Conservation (phyloP, 129 eudicot genomes). For the Glebionis coronaria region DNA sequence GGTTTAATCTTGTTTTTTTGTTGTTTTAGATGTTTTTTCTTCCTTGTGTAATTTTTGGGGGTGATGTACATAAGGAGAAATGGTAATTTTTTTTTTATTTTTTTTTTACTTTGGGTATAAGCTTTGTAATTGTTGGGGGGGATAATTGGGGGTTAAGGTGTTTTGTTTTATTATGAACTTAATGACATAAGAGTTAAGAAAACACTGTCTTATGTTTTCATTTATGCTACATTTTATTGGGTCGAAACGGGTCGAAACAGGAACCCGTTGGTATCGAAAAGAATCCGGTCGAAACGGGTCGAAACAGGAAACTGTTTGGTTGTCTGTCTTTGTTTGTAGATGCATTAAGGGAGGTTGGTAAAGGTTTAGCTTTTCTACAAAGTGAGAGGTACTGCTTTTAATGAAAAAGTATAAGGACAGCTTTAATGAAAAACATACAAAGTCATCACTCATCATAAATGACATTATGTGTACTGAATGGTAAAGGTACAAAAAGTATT, state of each 20-base stretch:
- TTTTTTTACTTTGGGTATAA: slow-evolving; percentile 46
- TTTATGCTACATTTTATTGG: not conserved
- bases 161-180: slow-evolving; percentile 31
- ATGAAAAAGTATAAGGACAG: slow-evolving; percentile 13
- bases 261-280: too few species aligned
- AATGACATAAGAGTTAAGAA: slow-evolving; percentile 34
- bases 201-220: slow-evolving; percentile 16
- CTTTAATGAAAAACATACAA: slow-evolving; percentile 11
- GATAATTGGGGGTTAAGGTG: slow-evolving; percentile 46
- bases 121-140: slow-evolving; percentile 67
- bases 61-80: slow-evolving; percentile 68
- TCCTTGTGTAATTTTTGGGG: slow-evolving; percentile 57
- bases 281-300: not conserved
- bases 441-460: not conserved
- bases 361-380: slow-evolving; percentile 10
- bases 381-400: slow-evolving; percentile 12
- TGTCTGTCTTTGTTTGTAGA: not conserved
- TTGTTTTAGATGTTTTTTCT: slow-evolving; percentile 27
- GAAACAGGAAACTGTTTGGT: not conserved
- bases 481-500: slow-evolving; percentile 4
- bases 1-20: slow-evolving; percentile 27
- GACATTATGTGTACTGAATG: slow-evolving; percentile 2
- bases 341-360: not conserved
- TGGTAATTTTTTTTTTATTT: slow-evolving; percentile 29
- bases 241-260: not conserved